A percentile compares a stretch with the other conserved stretches of the same genome.
Conservation (phyloP, 2,329 filamentous ascomycete genomes). For the Sporothrix curviconia region DNA sequence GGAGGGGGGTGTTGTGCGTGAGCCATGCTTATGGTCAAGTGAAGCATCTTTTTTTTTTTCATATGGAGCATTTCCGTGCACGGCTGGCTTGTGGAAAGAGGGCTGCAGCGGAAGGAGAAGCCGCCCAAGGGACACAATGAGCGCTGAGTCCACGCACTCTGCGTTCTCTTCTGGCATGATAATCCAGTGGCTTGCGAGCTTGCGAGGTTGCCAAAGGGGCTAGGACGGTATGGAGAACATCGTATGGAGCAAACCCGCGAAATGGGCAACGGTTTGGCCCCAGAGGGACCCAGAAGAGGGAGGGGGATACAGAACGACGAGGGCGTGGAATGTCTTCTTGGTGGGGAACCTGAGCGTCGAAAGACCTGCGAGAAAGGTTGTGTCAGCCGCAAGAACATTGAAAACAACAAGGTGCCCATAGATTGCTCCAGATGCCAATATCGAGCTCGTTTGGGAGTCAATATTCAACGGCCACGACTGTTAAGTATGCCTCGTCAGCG, state of each 20-base stretch:
- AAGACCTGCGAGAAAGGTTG: too few relatives aligned
- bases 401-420: too few relatives aligned
- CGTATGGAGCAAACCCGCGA: background rate
- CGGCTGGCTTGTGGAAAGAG: background rate
- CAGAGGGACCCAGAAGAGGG: background rate
- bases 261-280: background rate
- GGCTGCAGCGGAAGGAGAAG: background rate
- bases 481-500: too few relatives aligned
- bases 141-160: background rate
- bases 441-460: slow-evolving; percentile 1
- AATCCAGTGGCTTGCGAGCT: background rate
- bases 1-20: background rate
- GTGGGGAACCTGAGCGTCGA: too few relatives aligned
- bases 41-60: too few relatives aligned
- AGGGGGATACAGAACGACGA: too few relatives aligned
- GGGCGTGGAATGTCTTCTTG: background rate
- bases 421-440: background rate
- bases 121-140: background rate
- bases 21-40: too few relatives aligned
- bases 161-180: background rate
- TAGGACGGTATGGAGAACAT: background rate
- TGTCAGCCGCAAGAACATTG: too few relatives aligned
- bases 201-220: background rate
- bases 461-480: background rate
- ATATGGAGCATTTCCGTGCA: too few relatives aligned